Evolutionary conservation across 768 basidiomycete species (phyloP), one percentile per base, ranked within the genome.

Genomic region (Boletus vinaceobasis): DNA sequence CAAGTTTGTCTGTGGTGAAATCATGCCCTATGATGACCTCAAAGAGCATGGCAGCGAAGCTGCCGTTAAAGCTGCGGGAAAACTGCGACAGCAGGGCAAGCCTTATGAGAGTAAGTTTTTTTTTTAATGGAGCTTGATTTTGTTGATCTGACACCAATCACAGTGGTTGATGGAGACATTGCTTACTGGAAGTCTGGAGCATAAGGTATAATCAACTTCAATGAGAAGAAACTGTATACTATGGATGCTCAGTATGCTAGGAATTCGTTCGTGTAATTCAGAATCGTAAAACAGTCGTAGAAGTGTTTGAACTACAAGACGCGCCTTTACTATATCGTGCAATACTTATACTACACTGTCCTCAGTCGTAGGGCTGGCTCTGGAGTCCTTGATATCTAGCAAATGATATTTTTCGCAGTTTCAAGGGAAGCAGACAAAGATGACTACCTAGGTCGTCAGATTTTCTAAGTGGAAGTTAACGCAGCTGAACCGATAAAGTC

Each of bases 1-100:
- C 73, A 95, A 97, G 74, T 97, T 97, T 63, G 89, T 98, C 23
- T 97, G 93, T 59, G 94, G 93, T 71, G 96, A 98, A 74, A 96
- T 98, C 69, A 96, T 98, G 93, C 67, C 84, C 1, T 97, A 86
- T 65, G 84, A 86, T 0, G 97, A 98, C 72, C 77, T 99, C 56
- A 87, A 87, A 65, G 93, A 97, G 71, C 77, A 94, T 62, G 95
- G 94, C 11, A 88, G 88, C 57, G 97, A 99, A 76, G 59, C 82
- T 7, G 85, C 89, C 17, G 95, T 97, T 66, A 98, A 98, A 74
- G 92, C 94, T 23, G 91, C 90, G 17, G 96, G 96, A 32, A 97
- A 95, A 75, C 80, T 94, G 52, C 78, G 92, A 67, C 96, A 98
- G 67, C 94, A 97, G 71, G 96, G 96, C 60, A 98, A 98, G 72